Evolutionary conservation across 768 basidiomycete species (phyloP).

Genomic region (Boletus sp.): DNA sequence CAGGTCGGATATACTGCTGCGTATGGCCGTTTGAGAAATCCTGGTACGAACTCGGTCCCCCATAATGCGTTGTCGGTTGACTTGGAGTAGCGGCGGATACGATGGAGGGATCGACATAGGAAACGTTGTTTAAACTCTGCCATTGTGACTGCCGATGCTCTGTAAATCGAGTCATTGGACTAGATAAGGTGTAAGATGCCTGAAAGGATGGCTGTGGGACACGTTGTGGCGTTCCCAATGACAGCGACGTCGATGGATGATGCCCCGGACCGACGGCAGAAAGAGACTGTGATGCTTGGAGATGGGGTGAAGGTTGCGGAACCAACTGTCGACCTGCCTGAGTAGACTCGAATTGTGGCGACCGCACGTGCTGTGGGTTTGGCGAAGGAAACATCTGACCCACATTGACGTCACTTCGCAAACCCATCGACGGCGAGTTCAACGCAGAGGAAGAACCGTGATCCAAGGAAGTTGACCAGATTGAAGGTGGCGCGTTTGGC

Average conservation of each 20-base stretch:
- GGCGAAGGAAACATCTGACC: constrained; percentile 13
- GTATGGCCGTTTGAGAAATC: constrained; percentile 8
- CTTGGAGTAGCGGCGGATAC: constrained; percentile 12
- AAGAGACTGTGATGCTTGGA: constrained; percentile 11
- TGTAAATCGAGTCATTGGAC: constrained; percentile 3
- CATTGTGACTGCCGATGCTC: constrained; percentile 15
- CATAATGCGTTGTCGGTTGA: constrained; percentile 5
- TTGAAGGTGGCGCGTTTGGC: constrained; percentile 49
- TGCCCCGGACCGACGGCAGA: constrained; percentile 11
- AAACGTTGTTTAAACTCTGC: constrained; percentile 2
- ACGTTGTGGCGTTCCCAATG: constrained; percentile 15
- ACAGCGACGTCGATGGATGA: constrained; percentile 13
- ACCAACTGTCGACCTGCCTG: constrained; percentile 10
- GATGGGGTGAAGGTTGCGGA: constrained; percentile 9
- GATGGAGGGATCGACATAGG: constrained; percentile 24
- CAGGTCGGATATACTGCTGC: constrained; percentile 16
- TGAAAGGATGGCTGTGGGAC: constrained; percentile 14
- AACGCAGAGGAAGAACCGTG: constrained; percentile 31
- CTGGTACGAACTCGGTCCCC: constrained; percentile 10
- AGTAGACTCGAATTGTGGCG: constrained; percentile 25
- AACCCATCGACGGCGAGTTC: constrained; percentile 7
- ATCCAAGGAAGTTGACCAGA: constrained; percentile 63
- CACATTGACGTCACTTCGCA: constrained; percentile 13
- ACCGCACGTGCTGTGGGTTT: constrained; percentile 17
- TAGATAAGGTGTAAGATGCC: constrained; percentile 6